Base-by-base conservation (phyloP, 495 filamentous ascomycete species). In the Hyaloscypha finlandica region DNA sequence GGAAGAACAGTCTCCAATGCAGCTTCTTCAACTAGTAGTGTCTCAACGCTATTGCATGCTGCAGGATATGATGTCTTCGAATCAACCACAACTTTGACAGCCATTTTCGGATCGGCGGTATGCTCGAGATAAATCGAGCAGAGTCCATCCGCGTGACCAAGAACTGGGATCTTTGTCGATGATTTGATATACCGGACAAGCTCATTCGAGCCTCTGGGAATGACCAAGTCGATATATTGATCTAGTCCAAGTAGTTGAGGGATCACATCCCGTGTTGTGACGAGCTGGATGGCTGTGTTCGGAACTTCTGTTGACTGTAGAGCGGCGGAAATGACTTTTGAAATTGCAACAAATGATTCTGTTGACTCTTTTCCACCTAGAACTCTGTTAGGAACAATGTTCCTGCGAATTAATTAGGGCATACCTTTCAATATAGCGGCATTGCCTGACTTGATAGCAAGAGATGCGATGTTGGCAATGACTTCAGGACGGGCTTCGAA, bases 401-500 rank as follows among this genome's bases (percentile, higher is more conserved):
- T 59, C 12, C 37, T 66, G 57, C 19, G 5, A 37, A 14, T 6
- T 32, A 39, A 48, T 31, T 4, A 11, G 4, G 51, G 3, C 59
- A n/a, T 74, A 81, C 88, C 94, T 85, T 99, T 99, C 56, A 99
- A 80, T 67, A 99, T 98, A 64, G 94, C 95, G 31, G 95, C 90
- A 80, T 99, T 99, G 63, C 93, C 95, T 19, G 95, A 97, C 76
- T 99, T 99, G 69, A 99, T 89, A 12, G 96, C 93, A 42, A 99
- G 83, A n/a, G 96, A 90, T 62, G 94, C 92, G 67, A 99, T 98
- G 74, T 99, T 99, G 53, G 96, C 95, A 76, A 99, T 99, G 64
- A 99, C 96, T 76, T 99, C 95, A 9, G 95, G 95, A 33, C 95
- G 90, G 29, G 96, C 96, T 78, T 99, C 95, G 73, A 99, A 99